Evolutionary conservation across 2,329 filamentous ascomycete species (phyloP), one percentile per base, ranked within the genome.

Genomic region (Ustulina deusta): DNA sequence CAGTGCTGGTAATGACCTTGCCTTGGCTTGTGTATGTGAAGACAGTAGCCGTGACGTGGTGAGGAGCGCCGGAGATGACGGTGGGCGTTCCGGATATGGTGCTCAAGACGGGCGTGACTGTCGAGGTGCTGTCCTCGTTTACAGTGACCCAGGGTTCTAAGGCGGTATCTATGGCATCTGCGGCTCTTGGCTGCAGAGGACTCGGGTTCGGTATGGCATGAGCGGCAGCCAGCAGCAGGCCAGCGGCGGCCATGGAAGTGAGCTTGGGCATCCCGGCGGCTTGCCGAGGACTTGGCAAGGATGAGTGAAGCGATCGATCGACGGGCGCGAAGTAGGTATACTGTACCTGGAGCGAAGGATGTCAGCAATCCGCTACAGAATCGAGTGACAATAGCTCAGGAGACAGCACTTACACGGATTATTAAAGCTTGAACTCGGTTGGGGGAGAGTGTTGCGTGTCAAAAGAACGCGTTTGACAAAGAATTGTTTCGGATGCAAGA

Each of bases 111-210:
- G 86, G 86, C 11, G 86, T 87, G 66, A 84, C 77, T 10, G 86
- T 88, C 52, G 75, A 79, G 25, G 85, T 77, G 71, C 83, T 83
- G 49, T 83, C 79, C 58, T 82, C 80, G 74, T 83, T 79, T 68
- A 88, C 83, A 3, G 79, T 81, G 54, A 88, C 83, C 86, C 86
- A 89, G 38, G 82, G 80, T 22, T 81, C 81, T 6, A 82, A 81
- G 48, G 79, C 76, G n/a, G 78, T 72, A 52, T 74, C 71, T 54
- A 13, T 9, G 15, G 51, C 51, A 20, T 66, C 63, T 3, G 65
- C 72, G 29, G 71, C 55, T 62, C 74, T 69, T 1, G 63, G 68
- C 25, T 62, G 57, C 1, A 60, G 48, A 13, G 38, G 25, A 32
- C 27, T 51, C 25, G 73, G 25, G 36, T 77, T 75, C n/a, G 76